Evolutionary conservation across 768 basidiomycete species (phyloP), one percentile per base, ranked within the genome.

Genomic region (Cystobasidium onofrii): DNA sequence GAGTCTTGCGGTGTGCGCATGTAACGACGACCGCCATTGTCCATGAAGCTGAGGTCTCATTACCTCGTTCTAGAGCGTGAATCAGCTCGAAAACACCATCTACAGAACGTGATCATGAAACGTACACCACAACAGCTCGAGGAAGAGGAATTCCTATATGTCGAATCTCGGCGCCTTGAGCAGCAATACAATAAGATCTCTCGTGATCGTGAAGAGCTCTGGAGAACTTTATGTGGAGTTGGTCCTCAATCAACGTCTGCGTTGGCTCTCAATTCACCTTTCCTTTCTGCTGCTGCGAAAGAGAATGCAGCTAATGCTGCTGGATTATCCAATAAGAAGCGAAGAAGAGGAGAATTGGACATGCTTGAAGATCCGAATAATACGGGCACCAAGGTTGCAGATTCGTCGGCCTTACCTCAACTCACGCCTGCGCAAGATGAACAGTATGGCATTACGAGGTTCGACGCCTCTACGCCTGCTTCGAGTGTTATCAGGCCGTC

Each of bases 141-240:
- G 20, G 94, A 99, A 80, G 96, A 98, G 84, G 94, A 97, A 78
- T 90, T 91, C 9, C 84, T 99, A 1, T 97, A 90, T 81, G 83
- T 97, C 75, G 92, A 97, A 81, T 86, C 95, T 63, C 93, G 94
- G 79, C 87, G 91, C n/a, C 85, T 99, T 63, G 94, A 97, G 80
- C 95, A 97, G 82, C 91, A 85, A 74, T 93, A 96, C 80, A 86
- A 89, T 72, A 43, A 75, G 71, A 64, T 77, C 18, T 69, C 74
- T 0, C 23, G 34, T 20, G 77, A 80, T 71, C 76, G 80, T 3
- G 75, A 73, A 27, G 72, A 79, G 74, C 57, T 80, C 23, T 75
- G 80, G 25, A 75, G 70, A 31, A 31, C 80, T 27, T 75, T 80
- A 9, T 79, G 76, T 15, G 76, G 75, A 1, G 67, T 75, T 20